Conservation (phyloP, 768 basidiomycete genomes). For the Suillus alpinus region DNA sequence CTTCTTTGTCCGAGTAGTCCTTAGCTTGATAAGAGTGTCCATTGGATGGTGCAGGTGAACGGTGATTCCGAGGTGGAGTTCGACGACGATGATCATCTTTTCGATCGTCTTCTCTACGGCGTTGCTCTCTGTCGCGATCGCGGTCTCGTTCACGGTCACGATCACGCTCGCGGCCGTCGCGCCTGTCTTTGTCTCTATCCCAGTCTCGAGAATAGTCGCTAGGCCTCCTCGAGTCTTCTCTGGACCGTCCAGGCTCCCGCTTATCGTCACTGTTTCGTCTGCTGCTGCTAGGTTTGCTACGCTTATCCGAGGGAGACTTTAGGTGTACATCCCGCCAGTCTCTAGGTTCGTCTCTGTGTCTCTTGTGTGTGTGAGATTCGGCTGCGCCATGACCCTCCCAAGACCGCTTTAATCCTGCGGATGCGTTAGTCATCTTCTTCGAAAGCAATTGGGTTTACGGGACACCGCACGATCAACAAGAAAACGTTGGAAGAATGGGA, state of each 20-base stretch:
- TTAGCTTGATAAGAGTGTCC: slow-evolving; percentile 20
- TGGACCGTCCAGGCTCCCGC: slow-evolving; percentile 37
- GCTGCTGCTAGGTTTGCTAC: slow-evolving; percentile 20
- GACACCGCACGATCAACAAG: slow-evolving; percentile 75
- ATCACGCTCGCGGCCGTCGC: slow-evolving; percentile 23
- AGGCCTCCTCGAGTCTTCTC: slow-evolving; percentile 36
- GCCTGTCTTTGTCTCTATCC: slow-evolving; percentile 21
- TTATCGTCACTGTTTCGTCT: slow-evolving; percentile 39
- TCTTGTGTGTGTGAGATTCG: slow-evolving; percentile 44
- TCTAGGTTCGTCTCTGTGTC: slow-evolving; percentile 52
- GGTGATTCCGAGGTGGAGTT: slow-evolving; percentile 12
- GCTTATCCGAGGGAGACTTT: slow-evolving; percentile 31
- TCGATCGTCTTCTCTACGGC: slow-evolving; percentile 28
- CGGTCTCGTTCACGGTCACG: slow-evolving; percentile 28
- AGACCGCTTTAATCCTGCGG: slow-evolving; percentile 81
- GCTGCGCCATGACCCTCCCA: slow-evolving; percentile 56
- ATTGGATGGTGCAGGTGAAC: slow-evolving; percentile 13
- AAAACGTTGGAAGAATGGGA: slow-evolving; percentile 13
- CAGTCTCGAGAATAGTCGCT: slow-evolving; percentile 26
- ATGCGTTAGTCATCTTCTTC: slow-evolving; percentile 70
- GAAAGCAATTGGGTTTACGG: slow-evolving; percentile 58
- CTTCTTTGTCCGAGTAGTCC: slow-evolving; percentile 68
- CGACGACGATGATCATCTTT: slow-evolving; percentile 28
- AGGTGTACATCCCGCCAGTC: slow-evolving; percentile 74
- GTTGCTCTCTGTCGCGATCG: slow-evolving; percentile 22